A percentile compares a stretch with the other conserved stretches of the same genome.
Evolutionary conservation across 495 filamentous ascomycete genomes (phyloP).

Genomic region (Aspergillus egyptiacus): DNA sequence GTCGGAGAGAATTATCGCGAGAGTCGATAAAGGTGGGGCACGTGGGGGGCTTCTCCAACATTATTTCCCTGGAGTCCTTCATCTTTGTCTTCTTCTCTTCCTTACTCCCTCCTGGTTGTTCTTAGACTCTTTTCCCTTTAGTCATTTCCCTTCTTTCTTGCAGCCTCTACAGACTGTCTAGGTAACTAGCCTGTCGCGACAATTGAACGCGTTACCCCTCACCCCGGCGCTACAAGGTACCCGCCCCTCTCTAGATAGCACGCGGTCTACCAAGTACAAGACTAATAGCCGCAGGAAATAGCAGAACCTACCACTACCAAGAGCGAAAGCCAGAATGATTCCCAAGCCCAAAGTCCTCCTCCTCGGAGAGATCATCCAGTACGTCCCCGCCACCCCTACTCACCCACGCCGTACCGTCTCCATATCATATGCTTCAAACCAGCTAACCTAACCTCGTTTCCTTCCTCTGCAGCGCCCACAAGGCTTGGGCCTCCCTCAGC

Average conservation of each 20-base stretch:
- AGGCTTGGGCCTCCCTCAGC: constrained; percentile 46
- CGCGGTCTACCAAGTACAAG: no score
- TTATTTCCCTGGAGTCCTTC: not conserved
- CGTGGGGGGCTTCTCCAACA: constrained; percentile 4
- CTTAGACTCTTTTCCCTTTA: not conserved
- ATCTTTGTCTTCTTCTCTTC: not conserved
- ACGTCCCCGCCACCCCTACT: constrained; percentile 17
- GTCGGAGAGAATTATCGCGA: constrained; percentile 12
- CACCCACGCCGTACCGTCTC: not conserved
- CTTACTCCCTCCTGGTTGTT: not conserved
- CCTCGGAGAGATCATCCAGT: constrained; percentile 53
- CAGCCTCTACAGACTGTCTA: not conserved
- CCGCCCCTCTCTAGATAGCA: not conserved
- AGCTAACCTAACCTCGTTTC: no score
- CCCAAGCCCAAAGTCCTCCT: constrained; percentile 50
- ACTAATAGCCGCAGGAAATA: no score
- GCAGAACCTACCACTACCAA: no score
- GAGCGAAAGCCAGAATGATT: constrained; percentile 19
- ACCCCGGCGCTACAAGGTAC: not conserved
- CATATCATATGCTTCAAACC: not conserved
- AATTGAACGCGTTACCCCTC: constrained; percentile 1
- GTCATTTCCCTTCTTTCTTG: not conserved
- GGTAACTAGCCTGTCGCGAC: not conserved
- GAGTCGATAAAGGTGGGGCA: constrained; percentile 12
- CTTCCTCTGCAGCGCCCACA: constrained; percentile 35